A percentile compares a stretch with the other conserved stretches of the same genome.
phyloP scores from a whole-genome alignment of 441 rosid genomes.

The Gossypium davidsonii region DNA sequence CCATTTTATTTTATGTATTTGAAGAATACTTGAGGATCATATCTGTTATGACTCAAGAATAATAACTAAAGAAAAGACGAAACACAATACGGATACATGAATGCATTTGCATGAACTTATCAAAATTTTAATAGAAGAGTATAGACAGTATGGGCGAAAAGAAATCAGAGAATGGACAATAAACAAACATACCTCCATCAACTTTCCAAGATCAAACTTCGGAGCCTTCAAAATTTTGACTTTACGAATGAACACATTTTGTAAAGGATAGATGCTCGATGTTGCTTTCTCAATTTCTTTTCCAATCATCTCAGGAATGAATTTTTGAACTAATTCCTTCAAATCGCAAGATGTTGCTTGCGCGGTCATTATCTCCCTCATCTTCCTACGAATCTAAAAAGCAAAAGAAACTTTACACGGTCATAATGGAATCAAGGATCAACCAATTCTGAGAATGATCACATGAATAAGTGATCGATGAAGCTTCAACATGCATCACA shows the following conservation, averaged over 20 bases:
- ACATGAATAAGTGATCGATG: no score
- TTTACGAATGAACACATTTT: conserved; percentile 60
- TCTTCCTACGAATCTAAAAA: conserved; percentile 55
- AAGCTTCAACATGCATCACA: not conserved
- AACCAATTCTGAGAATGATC: not conserved
- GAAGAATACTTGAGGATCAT: no score
- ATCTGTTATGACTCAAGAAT: no score
- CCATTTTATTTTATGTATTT: no score
- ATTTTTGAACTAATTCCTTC: conserved; percentile 51
- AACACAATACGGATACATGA: no score
- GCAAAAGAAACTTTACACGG: not conserved
- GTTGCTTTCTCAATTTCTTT: no score
- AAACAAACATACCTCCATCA: conserved; percentile 48
- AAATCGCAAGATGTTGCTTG: conserved; percentile 60
- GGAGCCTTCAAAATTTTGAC: conserved; percentile 74
- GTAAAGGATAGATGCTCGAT: conserved; percentile 45
- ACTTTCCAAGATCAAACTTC: conserved; percentile 67
- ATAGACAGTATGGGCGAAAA: no score
- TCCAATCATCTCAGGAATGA: no score
- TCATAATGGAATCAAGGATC: not conserved
- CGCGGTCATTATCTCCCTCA: conserved; percentile 57
- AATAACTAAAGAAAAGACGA: no score
- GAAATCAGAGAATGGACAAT: no score
- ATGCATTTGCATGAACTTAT: no score
- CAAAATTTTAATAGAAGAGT: no score